Evolutionary conservation across 2,329 filamentous ascomycete species (phyloP).

Genomic region (Tolypocladium pustulatum): DNA sequence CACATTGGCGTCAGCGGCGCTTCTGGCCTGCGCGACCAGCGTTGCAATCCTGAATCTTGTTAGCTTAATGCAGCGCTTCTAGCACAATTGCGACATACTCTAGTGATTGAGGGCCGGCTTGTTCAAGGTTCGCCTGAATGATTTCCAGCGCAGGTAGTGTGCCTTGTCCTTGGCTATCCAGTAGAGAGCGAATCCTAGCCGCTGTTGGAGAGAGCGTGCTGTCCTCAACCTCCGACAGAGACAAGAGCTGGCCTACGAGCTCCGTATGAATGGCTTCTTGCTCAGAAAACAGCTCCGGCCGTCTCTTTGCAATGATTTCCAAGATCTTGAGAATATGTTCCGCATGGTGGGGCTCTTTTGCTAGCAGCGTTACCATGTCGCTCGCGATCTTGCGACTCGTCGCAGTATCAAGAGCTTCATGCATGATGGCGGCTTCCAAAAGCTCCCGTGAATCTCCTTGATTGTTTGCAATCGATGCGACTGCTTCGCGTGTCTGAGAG

Average conservation of each 20-base stretch:
- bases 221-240: slow-evolving; percentile 40
- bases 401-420: slow-evolving; percentile 26
- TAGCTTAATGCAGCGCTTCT: neutral
- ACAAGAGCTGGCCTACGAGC: slow-evolving; percentile 41
- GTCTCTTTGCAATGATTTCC: slow-evolving; percentile 34
- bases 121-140: slow-evolving; percentile 44
- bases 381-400: slow-evolving; percentile 21
- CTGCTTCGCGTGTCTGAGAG: slow-evolving; percentile 26
- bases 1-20: slow-evolving; percentile 17
- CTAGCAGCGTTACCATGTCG: slow-evolving; percentile 23
- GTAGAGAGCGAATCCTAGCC: slow-evolving; percentile 28
- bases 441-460: slow-evolving; percentile 26
- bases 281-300: slow-evolving; percentile 31
- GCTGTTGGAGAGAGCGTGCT: slow-evolving; percentile 27
- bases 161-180: slow-evolving; percentile 33
- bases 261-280: slow-evolving; percentile 35
- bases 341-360: slow-evolving; percentile 15
- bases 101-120: slow-evolving; percentile 36
- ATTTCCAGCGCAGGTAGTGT: slow-evolving; percentile 37
- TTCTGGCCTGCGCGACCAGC: slow-evolving; percentile 34
- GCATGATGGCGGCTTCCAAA: slow-evolving; percentile 35
- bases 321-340: slow-evolving; percentile 31
- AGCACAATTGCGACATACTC: slow-evolving; percentile 25
- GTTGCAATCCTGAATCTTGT: slow-evolving; percentile 36
- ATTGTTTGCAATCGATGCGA: slow-evolving; percentile 18